These are phyloP conservation scores for Skeletonema potamos DNA, from an alignment of 108 stramenopile genomes.

Conservation along the genomic window DNA sequence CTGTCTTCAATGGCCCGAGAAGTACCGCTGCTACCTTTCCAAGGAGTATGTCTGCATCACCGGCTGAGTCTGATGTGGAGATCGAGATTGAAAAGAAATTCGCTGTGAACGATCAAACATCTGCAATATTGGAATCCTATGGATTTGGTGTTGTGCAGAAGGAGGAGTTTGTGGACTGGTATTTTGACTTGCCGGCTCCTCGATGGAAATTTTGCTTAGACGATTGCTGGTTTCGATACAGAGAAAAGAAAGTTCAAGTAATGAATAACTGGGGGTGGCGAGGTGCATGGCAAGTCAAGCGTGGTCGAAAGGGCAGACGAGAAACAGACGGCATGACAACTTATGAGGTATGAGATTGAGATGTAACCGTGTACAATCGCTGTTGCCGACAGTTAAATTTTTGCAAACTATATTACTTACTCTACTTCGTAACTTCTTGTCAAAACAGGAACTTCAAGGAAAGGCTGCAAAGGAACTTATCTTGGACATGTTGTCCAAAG, in stretches of 20 bases:
- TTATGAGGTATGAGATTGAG: constrained; percentile 16
- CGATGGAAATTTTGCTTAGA: constrained; percentile 33
- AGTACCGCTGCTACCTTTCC: not conserved
- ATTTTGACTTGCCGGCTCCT: constrained; percentile 40
- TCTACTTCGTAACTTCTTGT: not conserved
- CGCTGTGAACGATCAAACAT: constrained; percentile 12
- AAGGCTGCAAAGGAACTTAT: constrained; percentile 28
- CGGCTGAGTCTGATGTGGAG: constrained; percentile 1
- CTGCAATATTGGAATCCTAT: constrained; percentile 9
- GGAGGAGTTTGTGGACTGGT: constrained; percentile 44
- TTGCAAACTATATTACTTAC: not conserved
- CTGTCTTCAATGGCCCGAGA: not conserved
- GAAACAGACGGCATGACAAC: constrained; percentile 20
- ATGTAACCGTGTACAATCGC: not conserved
- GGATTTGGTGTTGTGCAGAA: constrained; percentile 24
- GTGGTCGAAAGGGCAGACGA: not conserved
- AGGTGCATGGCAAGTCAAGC: constrained; percentile 46
- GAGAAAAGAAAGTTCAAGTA: constrained; percentile 35
- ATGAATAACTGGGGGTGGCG: constrained; percentile 32
- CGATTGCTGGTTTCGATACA: constrained; percentile 43
- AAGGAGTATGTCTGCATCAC: not conserved
- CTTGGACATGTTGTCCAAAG: constrained; percentile 20
- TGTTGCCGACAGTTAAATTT: not conserved
- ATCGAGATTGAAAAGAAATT: constrained; percentile 49
- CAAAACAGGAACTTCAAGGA: constrained; percentile 32